phyloP scores from a whole-genome alignment of 768 basidiomycete genomes.

The Tremella mesenterica region DNA sequence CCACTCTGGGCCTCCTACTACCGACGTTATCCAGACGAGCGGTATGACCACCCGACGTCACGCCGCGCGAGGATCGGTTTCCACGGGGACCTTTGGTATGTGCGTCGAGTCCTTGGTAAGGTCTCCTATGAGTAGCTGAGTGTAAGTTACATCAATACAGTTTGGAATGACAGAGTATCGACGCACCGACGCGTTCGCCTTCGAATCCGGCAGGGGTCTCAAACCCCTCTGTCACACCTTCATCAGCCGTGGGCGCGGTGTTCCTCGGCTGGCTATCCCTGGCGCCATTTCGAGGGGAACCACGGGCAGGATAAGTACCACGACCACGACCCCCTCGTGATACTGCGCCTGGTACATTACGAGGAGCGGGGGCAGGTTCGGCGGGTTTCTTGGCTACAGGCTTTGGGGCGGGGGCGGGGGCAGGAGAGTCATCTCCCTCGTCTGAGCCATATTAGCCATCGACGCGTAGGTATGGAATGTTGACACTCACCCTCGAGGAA shows the following conservation, averaged over 20 bases:
- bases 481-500: slow-evolving; percentile 34
- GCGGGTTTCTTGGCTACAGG: slow-evolving; percentile 26
- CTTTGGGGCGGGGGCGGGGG: slow-evolving; percentile 23
- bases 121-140: slow-evolving; percentile 25
- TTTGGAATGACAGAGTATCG: neutral
- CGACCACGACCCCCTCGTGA: slow-evolving; percentile 20
- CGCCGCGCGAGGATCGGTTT: slow-evolving; percentile 47
- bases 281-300: slow-evolving; percentile 33
- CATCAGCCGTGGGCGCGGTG: slow-evolving; percentile 19
- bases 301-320: slow-evolving; percentile 34
- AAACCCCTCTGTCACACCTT: slow-evolving; percentile 24
- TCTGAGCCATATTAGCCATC: slow-evolving; percentile 11
- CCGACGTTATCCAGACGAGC: slow-evolving; percentile 9
- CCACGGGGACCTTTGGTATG: slow-evolving; percentile 44
- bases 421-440: slow-evolving; percentile 35
- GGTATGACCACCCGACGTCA: slow-evolving; percentile 44
- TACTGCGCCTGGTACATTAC: slow-evolving; percentile 38
- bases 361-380: slow-evolving; percentile 20
- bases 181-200: slow-evolving; percentile 42
- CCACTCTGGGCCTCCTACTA: slow-evolving; percentile 46
- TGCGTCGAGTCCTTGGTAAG: slow-evolving; percentile 31
- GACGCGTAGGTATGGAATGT: neutral
- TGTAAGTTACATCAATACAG: neutral
- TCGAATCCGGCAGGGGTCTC: slow-evolving; percentile 43
- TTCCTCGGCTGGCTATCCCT: slow-evolving; percentile 22